Evolutionary conservation across 805 yeast genomes (phyloP), one percentile per base, ranked within the genome.

Genomic region (Blastobotrys muscicola): DNA sequence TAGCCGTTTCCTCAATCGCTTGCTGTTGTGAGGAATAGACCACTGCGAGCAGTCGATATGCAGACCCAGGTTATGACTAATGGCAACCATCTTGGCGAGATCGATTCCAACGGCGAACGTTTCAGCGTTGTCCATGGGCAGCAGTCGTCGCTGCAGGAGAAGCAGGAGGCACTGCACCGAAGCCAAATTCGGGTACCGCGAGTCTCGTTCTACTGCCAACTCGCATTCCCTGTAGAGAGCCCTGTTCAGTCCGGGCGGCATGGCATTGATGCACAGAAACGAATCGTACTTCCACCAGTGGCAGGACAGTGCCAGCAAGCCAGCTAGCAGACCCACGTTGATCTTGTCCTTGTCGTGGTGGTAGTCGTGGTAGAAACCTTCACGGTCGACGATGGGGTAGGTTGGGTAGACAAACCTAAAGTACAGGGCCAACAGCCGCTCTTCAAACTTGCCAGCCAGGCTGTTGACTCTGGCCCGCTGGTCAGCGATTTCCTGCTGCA

Each of bases 261-360:
- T 56, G 2, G 49, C 47, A 36, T 53, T 45, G 6, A 61, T 57
- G 39, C 65, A 61, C 4, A 61, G 48, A 14, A 49, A 48, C 2
- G 57, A 43, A 42, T 57, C 62, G 45, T 61, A 61, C 46, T 61
- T 61, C 65, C 65, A 61, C 53, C 62, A 62, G 11, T 56, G 56
- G 36, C 56, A 50, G 42, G 62, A 59, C 15, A 61, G 45, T 1
- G 63, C 66, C 13, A 62, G 49, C 52, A 62, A 52, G 4, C 61
- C 62, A 2, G 60, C 54, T 8, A 58, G 44, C n/a, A 62, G 48
- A 1, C 64, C 64, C 10, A 56, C 48, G 38, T 61, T 51, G 30
- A 61, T 47, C 13, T 50, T 51, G 8, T 58, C 53, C 29, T 50
- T 49, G 41, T 50, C 45, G 40, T 51, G 45, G 33, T 54, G 53